phyloP scores from a whole-genome alignment of 192 early-diverging fungal genomes.

The Mortierella claussenii region DNA sequence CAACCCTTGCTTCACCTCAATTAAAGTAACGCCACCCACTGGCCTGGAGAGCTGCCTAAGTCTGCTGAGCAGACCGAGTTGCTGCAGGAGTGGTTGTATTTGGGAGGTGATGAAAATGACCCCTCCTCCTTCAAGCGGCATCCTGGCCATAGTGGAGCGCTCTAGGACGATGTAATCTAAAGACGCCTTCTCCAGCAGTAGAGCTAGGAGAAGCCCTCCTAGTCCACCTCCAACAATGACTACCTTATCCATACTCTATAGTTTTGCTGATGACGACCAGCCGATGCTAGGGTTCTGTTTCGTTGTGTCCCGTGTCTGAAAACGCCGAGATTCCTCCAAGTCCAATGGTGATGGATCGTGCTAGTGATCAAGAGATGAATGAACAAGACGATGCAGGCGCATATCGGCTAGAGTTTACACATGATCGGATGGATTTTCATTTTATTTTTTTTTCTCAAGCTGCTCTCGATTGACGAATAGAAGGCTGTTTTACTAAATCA shows the following conservation, averaged over 20 bases:
- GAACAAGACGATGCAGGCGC: too few species aligned
- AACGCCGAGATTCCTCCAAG: too few species aligned
- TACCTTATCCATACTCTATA: constrained; percentile 39
- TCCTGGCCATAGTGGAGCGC: constrained; percentile 10
- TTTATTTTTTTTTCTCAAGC: background rate
- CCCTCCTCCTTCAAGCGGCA: constrained; percentile 31
- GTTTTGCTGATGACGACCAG: background rate
- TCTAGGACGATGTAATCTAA: constrained; percentile 24
- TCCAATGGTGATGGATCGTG: too few species aligned
- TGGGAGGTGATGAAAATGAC: constrained; percentile 29
- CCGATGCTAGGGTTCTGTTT: background rate
- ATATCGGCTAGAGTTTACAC: background rate
- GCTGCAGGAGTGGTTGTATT: constrained; percentile 29
- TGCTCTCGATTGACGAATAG: constrained; percentile 1
- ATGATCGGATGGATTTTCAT: background rate
- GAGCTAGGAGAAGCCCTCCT: constrained; percentile 13
- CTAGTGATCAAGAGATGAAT: too few species aligned
- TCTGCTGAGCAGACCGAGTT: constrained; percentile 15
- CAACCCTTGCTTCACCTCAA: constrained; percentile 6
- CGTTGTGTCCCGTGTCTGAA: too few species aligned
- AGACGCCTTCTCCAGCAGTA: constrained; percentile 14
- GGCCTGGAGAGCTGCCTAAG: constrained; percentile 10
- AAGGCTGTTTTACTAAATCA: background rate
- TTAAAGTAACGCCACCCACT: constrained; percentile 6
- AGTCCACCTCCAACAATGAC: constrained; percentile 33